Evolutionary conservation across 768 basidiomycete genomes (phyloP).

Genomic region (Lactarius psammicola): DNA sequence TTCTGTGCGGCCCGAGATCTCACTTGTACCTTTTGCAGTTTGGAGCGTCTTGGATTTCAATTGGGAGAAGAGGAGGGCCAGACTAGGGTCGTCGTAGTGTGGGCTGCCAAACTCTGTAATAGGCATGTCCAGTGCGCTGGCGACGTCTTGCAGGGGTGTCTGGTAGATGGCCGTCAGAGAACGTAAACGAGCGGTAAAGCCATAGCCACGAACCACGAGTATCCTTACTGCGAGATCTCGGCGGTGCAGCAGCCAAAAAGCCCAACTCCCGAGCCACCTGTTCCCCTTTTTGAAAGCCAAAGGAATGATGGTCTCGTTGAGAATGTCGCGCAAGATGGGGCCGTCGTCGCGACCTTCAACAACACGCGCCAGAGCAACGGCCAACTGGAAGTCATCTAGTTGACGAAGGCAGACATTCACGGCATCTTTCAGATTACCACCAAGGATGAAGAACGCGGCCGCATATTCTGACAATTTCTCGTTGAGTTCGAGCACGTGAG

Average conservation of each 20-base stretch:
- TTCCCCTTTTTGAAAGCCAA: slow-evolving; percentile 85
- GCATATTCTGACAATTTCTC: slow-evolving; percentile 71
- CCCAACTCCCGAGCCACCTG: slow-evolving; percentile 93
- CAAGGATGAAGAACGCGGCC: slow-evolving; percentile 96
- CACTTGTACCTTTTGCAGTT: slow-evolving; percentile 88
- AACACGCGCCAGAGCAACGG: slow-evolving; percentile 80
- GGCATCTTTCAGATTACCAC: slow-evolving; percentile 84
- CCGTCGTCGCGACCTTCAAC: slow-evolving; percentile 83
- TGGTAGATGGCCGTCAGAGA: slow-evolving; percentile 34
- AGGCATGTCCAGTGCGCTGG: slow-evolving; percentile 50
- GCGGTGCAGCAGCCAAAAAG: slow-evolving; percentile 89
- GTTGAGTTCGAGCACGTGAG: slow-evolving; percentile 4
- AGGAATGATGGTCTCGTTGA: slow-evolving; percentile 76
- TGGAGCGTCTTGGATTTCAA: slow-evolving; percentile 89
- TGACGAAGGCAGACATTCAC: slow-evolving; percentile 88
- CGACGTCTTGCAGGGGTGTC: slow-evolving; percentile 78
- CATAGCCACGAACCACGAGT: slow-evolving; percentile 61
- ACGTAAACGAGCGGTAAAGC: not conserved
- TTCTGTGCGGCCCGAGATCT: slow-evolving; percentile 83
- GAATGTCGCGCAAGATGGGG: slow-evolving; percentile 65
- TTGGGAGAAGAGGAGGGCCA: slow-evolving; percentile 87
- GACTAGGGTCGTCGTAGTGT: slow-evolving; percentile 91
- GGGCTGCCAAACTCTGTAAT: slow-evolving; percentile 74
- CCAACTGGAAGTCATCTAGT: slow-evolving; percentile 86
- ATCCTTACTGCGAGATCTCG: slow-evolving; percentile 89